phyloP scores from a whole-genome alignment of 2,329 filamentous ascomycete species.

The Microdochium trichocladiopsis region DNA sequence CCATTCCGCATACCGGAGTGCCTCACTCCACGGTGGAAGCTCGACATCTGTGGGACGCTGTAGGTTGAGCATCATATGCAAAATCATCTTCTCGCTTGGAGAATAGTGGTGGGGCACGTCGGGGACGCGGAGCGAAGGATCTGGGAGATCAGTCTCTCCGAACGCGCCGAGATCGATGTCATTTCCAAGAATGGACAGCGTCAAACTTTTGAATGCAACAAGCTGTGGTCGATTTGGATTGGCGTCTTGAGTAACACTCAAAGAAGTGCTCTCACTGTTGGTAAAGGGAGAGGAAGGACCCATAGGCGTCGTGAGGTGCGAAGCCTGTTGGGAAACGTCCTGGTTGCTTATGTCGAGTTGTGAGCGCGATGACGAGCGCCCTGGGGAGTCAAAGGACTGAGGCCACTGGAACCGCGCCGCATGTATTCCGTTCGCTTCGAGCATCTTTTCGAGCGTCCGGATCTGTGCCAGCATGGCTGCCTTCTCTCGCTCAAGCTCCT shows the following conservation, averaged over 20 bases:
- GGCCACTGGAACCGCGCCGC: constrained; percentile 26
- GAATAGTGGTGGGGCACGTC: not conserved
- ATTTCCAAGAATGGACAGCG: constrained; percentile 70
- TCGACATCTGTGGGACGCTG: constrained; percentile 49
- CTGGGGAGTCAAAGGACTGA: constrained; percentile 27
- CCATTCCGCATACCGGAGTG: constrained; percentile 64
- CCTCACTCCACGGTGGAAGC: constrained; percentile 57
- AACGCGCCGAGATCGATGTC: constrained; percentile 74
- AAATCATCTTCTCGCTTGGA: constrained; percentile 43
- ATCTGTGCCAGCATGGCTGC: constrained; percentile 60
- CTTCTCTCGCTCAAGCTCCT: constrained; percentile 69
- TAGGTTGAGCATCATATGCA: constrained; percentile 57
- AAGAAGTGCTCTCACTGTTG: constrained; percentile 46
- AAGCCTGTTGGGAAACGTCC: not conserved
- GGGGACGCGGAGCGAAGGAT: constrained; percentile 37
- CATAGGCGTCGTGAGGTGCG: not conserved
- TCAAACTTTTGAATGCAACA: constrained; percentile 69
- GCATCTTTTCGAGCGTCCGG: constrained; percentile 58
- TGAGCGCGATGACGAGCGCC: constrained; percentile 33
- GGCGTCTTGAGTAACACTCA: not conserved
- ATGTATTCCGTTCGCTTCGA: constrained; percentile 54
- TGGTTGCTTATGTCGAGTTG: constrained; percentile 18
- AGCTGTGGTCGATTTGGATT: constrained; percentile 32
- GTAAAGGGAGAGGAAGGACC: not conserved
- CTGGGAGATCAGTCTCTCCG: constrained; percentile 58